Evolutionary conservation across 495 filamentous ascomycete genomes (phyloP).

Genomic region (Xylaria sp.): DNA sequence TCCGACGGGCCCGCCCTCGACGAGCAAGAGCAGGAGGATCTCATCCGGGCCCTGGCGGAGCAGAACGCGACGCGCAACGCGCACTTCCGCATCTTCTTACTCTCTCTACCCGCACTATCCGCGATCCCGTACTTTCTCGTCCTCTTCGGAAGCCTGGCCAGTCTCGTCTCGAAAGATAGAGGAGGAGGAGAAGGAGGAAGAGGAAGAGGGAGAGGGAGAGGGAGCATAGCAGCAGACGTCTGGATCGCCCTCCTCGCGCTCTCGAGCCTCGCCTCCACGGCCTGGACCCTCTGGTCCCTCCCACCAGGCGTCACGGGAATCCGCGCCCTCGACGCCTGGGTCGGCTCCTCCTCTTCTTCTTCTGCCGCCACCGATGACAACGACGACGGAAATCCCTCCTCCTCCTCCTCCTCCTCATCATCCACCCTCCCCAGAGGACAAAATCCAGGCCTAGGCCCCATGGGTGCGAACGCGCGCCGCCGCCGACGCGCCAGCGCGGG

Average conservation of each 20-base stretch:
- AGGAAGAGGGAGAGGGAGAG: not conserved
- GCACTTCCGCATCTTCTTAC: conserved; percentile 64
- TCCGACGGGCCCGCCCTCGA: conserved; percentile 57
- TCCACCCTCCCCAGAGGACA: no score
- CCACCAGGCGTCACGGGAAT: conserved; percentile 48
- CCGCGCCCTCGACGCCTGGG: conserved; percentile 43
- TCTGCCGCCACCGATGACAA: not conserved
- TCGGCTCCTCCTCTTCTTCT: conserved; percentile 8
- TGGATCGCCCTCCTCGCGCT: conserved; percentile 61
- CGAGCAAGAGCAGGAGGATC: conserved; percentile 69
- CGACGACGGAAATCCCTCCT: not conserved
- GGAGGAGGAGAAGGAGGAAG: not conserved
- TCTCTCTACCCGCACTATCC: conserved; percentile 62
- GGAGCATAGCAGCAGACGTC: conserved; percentile 33
- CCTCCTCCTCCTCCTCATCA: conserved; percentile 8
- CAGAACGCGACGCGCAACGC: conserved; percentile 66
- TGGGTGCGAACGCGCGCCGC: not conserved
- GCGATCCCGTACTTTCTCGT: conserved; percentile 60
- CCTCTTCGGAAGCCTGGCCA: conserved; percentile 41
- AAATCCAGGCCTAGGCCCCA: not conserved
- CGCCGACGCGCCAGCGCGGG: conserved; percentile 35
- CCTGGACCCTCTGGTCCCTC: conserved; percentile 54
- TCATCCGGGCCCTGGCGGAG: conserved; percentile 63
- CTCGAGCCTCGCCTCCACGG: conserved; percentile 65
- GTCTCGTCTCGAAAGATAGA: not conserved